Percentiles rank a stretch among this genome's conserved stretches.
phyloP scores from a whole-genome alignment of 805 yeast genomes.

The Lachancea waltii region DNA sequence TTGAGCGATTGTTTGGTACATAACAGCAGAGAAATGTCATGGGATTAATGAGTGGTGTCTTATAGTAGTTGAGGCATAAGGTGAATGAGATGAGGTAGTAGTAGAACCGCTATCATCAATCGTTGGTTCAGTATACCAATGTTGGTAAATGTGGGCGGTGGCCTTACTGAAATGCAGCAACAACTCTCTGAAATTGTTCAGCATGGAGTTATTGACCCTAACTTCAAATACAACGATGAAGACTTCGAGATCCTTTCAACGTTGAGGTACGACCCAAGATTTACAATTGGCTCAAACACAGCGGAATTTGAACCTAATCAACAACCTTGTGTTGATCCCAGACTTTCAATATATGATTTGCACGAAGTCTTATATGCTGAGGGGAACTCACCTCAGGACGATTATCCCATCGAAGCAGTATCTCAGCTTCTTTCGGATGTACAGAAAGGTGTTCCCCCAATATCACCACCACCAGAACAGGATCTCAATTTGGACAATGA shows the following conservation, averaged over 20 bases:
- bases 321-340: too few species aligned
- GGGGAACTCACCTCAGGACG: not conserved
- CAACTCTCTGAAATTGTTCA: conserved; percentile 16
- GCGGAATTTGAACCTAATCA: not conserved
- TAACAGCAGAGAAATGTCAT: not conserved
- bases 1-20: not conserved
- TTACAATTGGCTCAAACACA: conserved; percentile 19
- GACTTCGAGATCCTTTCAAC: conserved; percentile 61
- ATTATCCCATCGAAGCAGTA: not conserved
- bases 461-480: conserved; percentile 20
- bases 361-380: too few species aligned
- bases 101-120: too few species aligned
- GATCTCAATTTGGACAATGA: not conserved
- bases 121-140: too few species aligned
- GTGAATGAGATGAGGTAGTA: too few species aligned
- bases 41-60: not conserved
- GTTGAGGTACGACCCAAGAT: conserved; percentile 65
- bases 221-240: conserved; percentile 13
- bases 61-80: not conserved
- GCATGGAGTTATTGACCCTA: conserved; percentile 15
- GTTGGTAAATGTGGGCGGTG: conserved; percentile 4
- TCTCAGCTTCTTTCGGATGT: not conserved
- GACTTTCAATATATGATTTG: not conserved
- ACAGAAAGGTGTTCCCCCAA: not conserved
- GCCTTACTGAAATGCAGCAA: conserved; percentile 14